These are phyloP conservation scores for Rhizophagus prolifer DNA, from an alignment of 192 early-diverging fungal genomes.

Conservation along the genomic window DNA sequence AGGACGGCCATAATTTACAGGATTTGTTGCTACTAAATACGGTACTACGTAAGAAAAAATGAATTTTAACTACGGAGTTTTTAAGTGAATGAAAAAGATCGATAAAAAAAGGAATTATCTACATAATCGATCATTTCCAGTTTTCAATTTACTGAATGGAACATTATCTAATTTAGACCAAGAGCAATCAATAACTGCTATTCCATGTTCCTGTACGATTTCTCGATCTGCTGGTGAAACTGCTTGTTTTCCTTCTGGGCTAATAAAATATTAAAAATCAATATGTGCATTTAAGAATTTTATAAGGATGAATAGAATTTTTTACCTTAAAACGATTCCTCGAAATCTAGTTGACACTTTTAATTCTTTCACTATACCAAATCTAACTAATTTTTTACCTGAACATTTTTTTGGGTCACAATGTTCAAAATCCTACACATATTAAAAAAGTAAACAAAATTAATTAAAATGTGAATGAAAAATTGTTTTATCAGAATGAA, in stretches of 20 bases:
- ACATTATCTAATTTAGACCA: conserved; percentile 96
- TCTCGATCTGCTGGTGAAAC: conserved; percentile 85
- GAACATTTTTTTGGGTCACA: conserved; percentile 99
- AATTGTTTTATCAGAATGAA: neutral
- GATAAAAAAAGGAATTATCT: conserved; percentile 31
- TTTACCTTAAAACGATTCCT: conserved; percentile 82
- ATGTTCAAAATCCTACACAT: conserved; percentile 88
- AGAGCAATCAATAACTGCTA: conserved; percentile 95
- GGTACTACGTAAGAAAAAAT: conserved; percentile 60
- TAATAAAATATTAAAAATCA: conserved; percentile 13
- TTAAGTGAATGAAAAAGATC: neutral
- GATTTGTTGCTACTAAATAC: conserved; percentile 93
- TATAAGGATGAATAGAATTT: neutral
- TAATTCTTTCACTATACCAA: conserved; percentile 77
- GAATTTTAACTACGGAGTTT: neutral
- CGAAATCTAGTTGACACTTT: conserved; percentile 83
- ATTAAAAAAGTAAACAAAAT: neutral
- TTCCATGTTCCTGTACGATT: conserved; percentile 73
- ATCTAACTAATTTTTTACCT: conserved; percentile 83
- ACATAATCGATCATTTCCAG: conserved; percentile 83
- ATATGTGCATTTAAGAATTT: neutral
- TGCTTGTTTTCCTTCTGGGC: conserved; percentile 81
- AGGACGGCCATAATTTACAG: conserved; percentile 96
- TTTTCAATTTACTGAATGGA: conserved; percentile 85
- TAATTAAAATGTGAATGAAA: neutral